These are phyloP conservation scores for Xylaria sp. DNA, from an alignment of 2,329 filamentous ascomycete species.

Conservation along the genomic window DNA sequence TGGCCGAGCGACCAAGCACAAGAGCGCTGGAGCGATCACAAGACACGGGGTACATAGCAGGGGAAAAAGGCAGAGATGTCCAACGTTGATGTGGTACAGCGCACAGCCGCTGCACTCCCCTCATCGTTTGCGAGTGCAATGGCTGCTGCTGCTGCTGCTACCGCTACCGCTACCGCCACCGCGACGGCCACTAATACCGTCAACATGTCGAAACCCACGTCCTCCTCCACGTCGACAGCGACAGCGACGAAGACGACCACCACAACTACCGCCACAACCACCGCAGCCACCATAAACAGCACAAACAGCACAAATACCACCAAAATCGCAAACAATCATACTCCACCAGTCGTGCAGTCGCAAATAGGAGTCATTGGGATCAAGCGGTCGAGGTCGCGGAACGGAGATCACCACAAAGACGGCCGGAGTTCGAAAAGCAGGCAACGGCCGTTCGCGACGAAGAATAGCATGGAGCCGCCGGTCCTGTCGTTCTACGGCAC, in stretches of 20 bases:
- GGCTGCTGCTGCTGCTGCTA: slow-evolving; percentile 30
- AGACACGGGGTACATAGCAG: slow-evolving; percentile 33
- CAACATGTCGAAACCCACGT: slow-evolving; percentile 22
- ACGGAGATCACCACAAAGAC: slow-evolving; percentile 37
- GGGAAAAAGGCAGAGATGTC: slow-evolving; percentile 37
- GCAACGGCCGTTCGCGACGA: slow-evolving; percentile 34
- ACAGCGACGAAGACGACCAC: slow-evolving; percentile 10
- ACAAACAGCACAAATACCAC: slow-evolving; percentile 10
- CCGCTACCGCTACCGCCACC: slow-evolving; percentile 17
- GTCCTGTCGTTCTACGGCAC: slow-evolving; percentile 61
- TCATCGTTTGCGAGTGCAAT: slow-evolving; percentile 34
- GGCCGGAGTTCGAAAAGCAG: slow-evolving; percentile 37
- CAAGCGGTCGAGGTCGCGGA: slow-evolving; percentile 35
- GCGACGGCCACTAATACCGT: slow-evolving; percentile 14
- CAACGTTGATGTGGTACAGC: slow-evolving; percentile 40
- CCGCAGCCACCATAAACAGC: slow-evolving; percentile 7
- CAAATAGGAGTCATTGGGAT: slow-evolving; percentile 28
- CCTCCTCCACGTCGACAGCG: slow-evolving; percentile 12
- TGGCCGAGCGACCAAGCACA: slow-evolving; percentile 34
- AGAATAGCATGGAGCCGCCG: slow-evolving; percentile 51
- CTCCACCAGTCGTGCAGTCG: slow-evolving; percentile 9
- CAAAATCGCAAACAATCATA: too few species aligned
- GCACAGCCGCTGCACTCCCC: slow-evolving; percentile 36
- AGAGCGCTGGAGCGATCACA: slow-evolving; percentile 34
- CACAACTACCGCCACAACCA: slow-evolving; percentile 11